Evolutionary conservation across 768 basidiomycete genomes (phyloP).

Genomic region (Tricholoma hemisulphureum): DNA sequence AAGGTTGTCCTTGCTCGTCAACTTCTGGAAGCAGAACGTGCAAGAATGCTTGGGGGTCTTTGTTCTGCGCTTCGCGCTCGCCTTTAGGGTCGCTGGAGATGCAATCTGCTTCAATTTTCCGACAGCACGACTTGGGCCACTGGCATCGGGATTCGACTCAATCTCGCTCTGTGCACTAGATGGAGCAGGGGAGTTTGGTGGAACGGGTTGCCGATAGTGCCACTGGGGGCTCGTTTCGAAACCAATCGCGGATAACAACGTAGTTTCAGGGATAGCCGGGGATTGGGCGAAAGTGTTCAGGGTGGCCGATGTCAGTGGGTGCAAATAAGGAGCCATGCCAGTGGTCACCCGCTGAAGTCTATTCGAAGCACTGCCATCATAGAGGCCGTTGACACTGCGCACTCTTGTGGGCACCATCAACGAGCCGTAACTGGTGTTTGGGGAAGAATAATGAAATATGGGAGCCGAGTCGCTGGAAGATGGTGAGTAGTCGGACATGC

Average conservation of each 20-base stretch:
- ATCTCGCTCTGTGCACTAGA: background rate
- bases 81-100: background rate
- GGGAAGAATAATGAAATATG: background rate
- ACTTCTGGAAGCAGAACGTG: background rate
- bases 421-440: background rate
- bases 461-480: background rate
- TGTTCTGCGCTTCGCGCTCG: background rate
- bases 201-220: background rate
- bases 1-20: background rate
- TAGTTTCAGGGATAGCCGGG: background rate
- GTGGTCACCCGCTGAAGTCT: background rate
- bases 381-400: too few relatives aligned
- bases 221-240: background rate
- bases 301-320: background rate
- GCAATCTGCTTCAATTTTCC: background rate
- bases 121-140: background rate
- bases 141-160: background rate
- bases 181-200: background rate
- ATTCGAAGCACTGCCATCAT: background rate
- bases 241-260: background rate
- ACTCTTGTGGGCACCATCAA: background rate
- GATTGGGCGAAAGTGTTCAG: background rate
- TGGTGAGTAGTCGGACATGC: background rate
- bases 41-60: background rate
- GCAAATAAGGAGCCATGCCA: background rate